Evolutionary conservation across 192 early-diverging fungal species (phyloP), one percentile per base, ranked within the genome.

Genomic region (Coemansia sp.): DNA sequence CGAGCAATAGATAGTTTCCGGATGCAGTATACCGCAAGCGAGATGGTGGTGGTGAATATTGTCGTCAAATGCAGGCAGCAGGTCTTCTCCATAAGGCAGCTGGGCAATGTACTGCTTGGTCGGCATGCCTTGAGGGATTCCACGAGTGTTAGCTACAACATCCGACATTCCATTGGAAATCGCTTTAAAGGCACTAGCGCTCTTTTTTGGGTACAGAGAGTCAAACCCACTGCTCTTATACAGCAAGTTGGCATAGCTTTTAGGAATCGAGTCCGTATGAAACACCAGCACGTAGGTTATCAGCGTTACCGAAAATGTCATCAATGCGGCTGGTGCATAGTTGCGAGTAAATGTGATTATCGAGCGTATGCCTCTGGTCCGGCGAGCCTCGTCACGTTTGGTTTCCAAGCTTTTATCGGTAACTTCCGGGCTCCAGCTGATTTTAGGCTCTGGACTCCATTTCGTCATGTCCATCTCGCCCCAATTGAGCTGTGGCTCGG

Each of bases 21-120:
- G 86, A 46, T 89, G 87, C 49, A 82, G 69, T 42, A 87, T 20
- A 1, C 82, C 84, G 37, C 87, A 89, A 21, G 79, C 57, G 13
- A 81, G 70, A 44, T 57, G 78, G 56, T 81, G 61, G 50, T 87
- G 85, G 9, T 73, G 76, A 13, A 87, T 44, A 3, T 50, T 41
- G 3, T 55, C 53, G 9, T 66, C 70, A 4, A 82, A 61, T 6
- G 80, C 56, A 2, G 61, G 68, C 3, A 77, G 66, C 40, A 86
- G 70, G 55, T 82, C 80, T 3, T 65, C 65, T 16, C 82, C 81
- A 43, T 81, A 77, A 7, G 85, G 81, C 19, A 78, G 60, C 12
- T 76, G 46, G 2, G 83, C 57, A 26, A 88, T 56, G 51, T 72
- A 82, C 16, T 82, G 76, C 55, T 69, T 72, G 26, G 78, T 81